Percentiles rank a stretch among this genome's conserved stretches.
These are phyloP conservation scores for Suillus discolor DNA, from an alignment of 768 basidiomycete genomes.

Conservation along the genomic window DNA sequence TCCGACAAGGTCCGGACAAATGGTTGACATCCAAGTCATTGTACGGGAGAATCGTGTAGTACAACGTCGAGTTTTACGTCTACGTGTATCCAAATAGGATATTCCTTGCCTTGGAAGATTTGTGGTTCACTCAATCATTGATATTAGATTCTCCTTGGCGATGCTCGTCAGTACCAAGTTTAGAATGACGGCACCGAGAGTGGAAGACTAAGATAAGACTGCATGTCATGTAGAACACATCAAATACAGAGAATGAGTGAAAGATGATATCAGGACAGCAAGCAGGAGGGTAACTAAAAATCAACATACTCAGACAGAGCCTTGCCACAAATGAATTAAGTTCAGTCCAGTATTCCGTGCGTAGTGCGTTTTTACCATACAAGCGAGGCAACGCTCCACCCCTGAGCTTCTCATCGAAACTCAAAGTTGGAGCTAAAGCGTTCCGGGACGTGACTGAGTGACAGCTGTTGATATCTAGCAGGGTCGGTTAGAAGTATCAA, in stretches of 20 bases:
- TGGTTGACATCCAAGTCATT: too few relatives aligned
- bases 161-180: neutral
- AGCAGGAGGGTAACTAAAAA: constrained; percentile 8
- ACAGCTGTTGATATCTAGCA: constrained; percentile 84
- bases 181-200: neutral
- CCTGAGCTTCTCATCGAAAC: constrained; percentile 60
- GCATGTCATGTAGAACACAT: constrained; percentile 2
- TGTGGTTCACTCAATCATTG: neutral
- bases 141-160: too few relatives aligned
- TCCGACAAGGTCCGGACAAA: neutral
- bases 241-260: constrained; percentile 5
- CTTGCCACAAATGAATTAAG: neutral
- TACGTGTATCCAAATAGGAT: neutral
- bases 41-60: too few relatives aligned
- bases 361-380: constrained; percentile 6
- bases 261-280: constrained; percentile 6
- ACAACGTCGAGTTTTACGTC: neutral
- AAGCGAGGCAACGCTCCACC: constrained; percentile 9
- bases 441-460: constrained; percentile 77
- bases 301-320: constrained; percentile 8
- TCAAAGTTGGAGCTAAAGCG: constrained; percentile 78
- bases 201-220: neutral
- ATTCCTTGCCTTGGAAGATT: neutral
- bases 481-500: constrained; percentile 10
- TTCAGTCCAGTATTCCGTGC: constrained; percentile 13